phyloP scores from a whole-genome alignment of 2,329 filamentous ascomycete species.

The Dactylellina parvicollis region DNA sequence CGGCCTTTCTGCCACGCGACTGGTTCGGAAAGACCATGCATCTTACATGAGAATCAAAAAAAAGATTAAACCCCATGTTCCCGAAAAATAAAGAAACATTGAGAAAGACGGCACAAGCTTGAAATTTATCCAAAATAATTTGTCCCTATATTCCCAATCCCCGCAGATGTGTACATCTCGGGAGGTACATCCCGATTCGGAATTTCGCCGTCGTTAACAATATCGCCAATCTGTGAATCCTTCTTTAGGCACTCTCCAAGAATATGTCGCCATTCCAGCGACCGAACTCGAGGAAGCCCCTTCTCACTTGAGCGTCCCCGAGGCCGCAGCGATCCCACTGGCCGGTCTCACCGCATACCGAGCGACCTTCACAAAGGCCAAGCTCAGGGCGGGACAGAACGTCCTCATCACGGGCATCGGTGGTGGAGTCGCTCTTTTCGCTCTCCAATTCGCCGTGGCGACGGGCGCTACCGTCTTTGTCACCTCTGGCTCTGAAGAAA shows the following conservation, averaged over 20 bases:
- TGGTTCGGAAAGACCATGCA: constrained; percentile 45
- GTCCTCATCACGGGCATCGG: constrained; percentile 91
- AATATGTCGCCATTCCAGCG: constrained; percentile 75
- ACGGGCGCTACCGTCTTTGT: constrained; percentile 82
- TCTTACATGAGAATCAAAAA: constrained; percentile 35
- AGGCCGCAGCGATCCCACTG: constrained; percentile 85
- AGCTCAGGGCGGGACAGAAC: constrained; percentile 73
- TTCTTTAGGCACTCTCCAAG: constrained; percentile 74
- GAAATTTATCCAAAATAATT: background rate
- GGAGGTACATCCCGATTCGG: constrained; percentile 50
- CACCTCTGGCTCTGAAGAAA: constrained; percentile 77
- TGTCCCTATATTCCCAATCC: constrained; percentile 27
- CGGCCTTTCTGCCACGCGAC: constrained; percentile 49
- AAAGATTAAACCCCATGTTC: no score
- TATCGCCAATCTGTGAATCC: constrained; percentile 36
- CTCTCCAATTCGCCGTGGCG: constrained; percentile 79
- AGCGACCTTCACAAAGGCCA: constrained; percentile 81
- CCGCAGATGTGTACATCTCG: constrained; percentile 2
- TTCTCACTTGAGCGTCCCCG: constrained; percentile 73
- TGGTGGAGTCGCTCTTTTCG: constrained; percentile 86
- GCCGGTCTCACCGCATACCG: constrained; percentile 90
- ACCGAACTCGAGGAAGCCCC: constrained; percentile 80
- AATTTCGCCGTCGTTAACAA: constrained; percentile 36
- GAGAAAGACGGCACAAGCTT: constrained; percentile 47
- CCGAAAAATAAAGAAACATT: constrained; percentile 49